A percentile compares a stretch with the other conserved stretches of the same genome.
These are phyloP conservation scores for Strigomonas galati DNA, from an alignment of 208 protist species.

Conservation along the genomic window DNA sequence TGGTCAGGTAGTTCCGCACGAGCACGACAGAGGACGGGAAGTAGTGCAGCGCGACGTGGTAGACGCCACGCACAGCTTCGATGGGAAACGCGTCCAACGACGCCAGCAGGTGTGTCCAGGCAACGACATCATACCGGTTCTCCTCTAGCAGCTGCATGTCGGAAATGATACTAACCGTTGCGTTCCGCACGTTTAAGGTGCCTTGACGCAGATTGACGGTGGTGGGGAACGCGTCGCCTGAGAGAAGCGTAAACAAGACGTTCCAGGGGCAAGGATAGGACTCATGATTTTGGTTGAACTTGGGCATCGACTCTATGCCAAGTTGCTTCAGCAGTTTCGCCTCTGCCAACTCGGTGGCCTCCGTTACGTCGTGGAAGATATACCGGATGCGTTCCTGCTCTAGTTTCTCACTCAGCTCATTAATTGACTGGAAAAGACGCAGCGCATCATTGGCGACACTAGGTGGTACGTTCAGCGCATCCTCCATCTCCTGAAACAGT, in stretches of 20 bases:
- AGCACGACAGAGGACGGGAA: conserved; percentile 69
- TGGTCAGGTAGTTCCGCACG: conserved; percentile 44
- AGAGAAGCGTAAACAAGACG: conserved; percentile 50
- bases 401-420: conserved; percentile 49
- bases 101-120: conserved; percentile 66
- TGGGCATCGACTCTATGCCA: conserved; percentile 44
- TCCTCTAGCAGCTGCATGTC: conserved; percentile 44
- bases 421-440: conserved; percentile 33
- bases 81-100: conserved; percentile 65
- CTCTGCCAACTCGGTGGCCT: conserved; percentile 20
- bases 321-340: conserved; percentile 28
- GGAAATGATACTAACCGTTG: conserved; percentile 43
- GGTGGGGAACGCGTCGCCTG: conserved; percentile 19
- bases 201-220: conserved; percentile 9
- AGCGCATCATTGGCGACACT: background rate
- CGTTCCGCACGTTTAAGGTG: conserved; percentile 48
- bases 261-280: conserved; percentile 76
- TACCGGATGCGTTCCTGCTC: conserved; percentile 50
- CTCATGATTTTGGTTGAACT: conserved; percentile 36
- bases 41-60: conserved; percentile 61
- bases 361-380: conserved; percentile 46
- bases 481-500: conserved; percentile 23
- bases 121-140: conserved; percentile 52
- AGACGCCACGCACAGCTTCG: conserved; percentile 54
- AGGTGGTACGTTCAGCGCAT: conserved; percentile 16